Evolutionary conservation across 306 rosid species (phyloP).

Genomic region (Corylus avellana): DNA sequence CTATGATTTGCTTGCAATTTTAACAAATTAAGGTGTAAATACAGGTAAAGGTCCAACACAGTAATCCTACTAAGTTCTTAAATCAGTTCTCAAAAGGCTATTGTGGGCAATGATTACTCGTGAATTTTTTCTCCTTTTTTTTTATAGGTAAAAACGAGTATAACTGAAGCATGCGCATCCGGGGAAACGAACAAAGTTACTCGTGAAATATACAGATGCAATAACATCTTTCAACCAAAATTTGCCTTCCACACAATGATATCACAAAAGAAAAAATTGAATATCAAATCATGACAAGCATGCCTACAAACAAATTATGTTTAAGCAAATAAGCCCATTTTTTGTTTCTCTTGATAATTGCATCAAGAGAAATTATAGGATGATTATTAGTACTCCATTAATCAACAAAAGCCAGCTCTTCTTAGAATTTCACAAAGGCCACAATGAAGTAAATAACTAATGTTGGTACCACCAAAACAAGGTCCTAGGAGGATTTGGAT

Average conservation of each 20-base stretch:
- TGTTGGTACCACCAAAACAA: not conserved
- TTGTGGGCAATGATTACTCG: not conserved
- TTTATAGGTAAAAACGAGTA: too few species aligned
- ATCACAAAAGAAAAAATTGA: too few species aligned
- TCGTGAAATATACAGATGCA: not conserved
- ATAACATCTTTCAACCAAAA: not conserved
- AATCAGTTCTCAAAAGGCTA: not conserved
- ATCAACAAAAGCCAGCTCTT: not conserved
- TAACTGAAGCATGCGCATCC: too few species aligned
- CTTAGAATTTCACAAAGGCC: not conserved
- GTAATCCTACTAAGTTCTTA: not conserved
- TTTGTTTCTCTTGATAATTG: not conserved
- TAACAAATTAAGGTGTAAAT: not conserved
- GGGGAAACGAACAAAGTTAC: too few species aligned
- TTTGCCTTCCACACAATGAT: too few species aligned
- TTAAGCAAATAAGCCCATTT: not conserved
- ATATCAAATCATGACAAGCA: too few species aligned
- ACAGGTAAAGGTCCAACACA: not conserved
- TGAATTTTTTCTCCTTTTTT: not conserved
- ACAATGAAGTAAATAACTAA: not conserved
- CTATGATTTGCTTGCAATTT: not conserved
- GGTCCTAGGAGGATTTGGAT: not conserved
- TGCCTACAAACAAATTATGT: too few species aligned
- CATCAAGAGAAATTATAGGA: not conserved
- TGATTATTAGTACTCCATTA: not conserved